Evolutionary conservation across 306 rosid species (phyloP), one percentile per base, ranked within the genome.

Genomic region (Lathyrus tuberosus): DNA sequence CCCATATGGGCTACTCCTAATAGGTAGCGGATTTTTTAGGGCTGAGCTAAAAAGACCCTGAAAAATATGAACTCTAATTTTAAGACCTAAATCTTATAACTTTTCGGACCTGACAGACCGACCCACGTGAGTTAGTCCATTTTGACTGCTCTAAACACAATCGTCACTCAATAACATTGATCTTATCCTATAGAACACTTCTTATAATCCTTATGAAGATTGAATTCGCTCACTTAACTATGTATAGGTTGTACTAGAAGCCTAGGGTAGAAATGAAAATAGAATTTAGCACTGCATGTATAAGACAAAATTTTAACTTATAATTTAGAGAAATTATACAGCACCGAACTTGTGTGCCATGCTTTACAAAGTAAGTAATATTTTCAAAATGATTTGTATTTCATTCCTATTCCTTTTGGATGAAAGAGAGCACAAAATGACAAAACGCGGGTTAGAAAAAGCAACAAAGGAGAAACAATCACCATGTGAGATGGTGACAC

Each of bases 381-480:
- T 66, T 61, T 44, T 57, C 16, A 71, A 37, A 76, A 71, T 42
- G 57, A 48, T 65, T 53, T 31, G 57, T 49, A 67, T 14, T 24
- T 60, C 67, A 16, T 65, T 52, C 56, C 79, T 86, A 94, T 79
- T 94, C 92, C 89, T 84, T 91, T 81, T 95, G 97, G 87, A 95
- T 84, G 87, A 87, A 89, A 9, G 97, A 95, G 42, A 95, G 99
- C 79, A 89, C 96, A 62, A 91, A 85, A 78, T 95, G 97, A 91
- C 87, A 52, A 91, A 95, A 76, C 44, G 92, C 99, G 91, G 91
- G 81, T 69, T 41, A 17, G 38, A 75, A 44, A 41, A 35, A 43
- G 69, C 41, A 74, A 58, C 56, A 77, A 48, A 70, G 28, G n/a
- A 47, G 33, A 61, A 81, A 65, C 20, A 70, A 22, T 38, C 43